phyloP scores from a whole-genome alignment of 129 eudicot species.

The Flaveria brownii region DNA sequence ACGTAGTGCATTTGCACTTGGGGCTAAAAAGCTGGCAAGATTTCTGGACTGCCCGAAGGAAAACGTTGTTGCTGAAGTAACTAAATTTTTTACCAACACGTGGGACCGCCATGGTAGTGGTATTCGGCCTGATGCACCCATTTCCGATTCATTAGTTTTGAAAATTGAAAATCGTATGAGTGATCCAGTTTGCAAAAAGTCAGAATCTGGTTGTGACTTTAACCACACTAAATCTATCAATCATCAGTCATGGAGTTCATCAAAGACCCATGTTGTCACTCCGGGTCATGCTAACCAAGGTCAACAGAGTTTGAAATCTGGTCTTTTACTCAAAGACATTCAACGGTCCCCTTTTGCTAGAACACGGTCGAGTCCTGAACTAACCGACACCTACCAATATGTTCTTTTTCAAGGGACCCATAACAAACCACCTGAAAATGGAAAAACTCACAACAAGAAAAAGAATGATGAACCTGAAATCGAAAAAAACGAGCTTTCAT shows the following conservation, averaged over 20 bases:
- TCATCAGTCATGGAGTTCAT: constrained; percentile 39
- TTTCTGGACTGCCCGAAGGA: constrained; percentile 79
- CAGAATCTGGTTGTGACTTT: constrained; percentile 30
- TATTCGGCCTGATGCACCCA: constrained; percentile 73
- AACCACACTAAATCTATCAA: constrained; percentile 32
- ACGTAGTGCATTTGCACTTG: constrained; percentile 80
- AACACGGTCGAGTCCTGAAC: constrained; percentile 86
- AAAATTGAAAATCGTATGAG: constrained; percentile 28
- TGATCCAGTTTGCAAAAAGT: constrained; percentile 35
- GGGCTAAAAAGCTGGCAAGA: constrained; percentile 70
- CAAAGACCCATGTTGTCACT: constrained; percentile 31
- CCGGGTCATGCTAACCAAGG: constrained; percentile 39
- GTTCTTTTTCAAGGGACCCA: constrained; percentile 50
- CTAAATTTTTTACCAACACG: constrained; percentile 68
- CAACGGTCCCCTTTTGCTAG: constrained; percentile 73
- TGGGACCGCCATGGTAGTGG: constrained; percentile 86
- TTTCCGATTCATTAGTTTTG: constrained; percentile 27
- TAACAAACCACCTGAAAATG: constrained; percentile 47
- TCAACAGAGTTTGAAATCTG: constrained; percentile 51
- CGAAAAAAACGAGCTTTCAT: constrained; percentile 28
- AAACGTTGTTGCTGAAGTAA: constrained; percentile 56
- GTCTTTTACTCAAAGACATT: constrained; percentile 49
- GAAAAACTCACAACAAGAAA: constrained; percentile 5
- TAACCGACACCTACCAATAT: constrained; percentile 60
- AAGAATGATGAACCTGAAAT: neutral